phyloP scores from a whole-genome alignment of 768 basidiomycete genomes.

The Mycena vulgaris region DNA sequence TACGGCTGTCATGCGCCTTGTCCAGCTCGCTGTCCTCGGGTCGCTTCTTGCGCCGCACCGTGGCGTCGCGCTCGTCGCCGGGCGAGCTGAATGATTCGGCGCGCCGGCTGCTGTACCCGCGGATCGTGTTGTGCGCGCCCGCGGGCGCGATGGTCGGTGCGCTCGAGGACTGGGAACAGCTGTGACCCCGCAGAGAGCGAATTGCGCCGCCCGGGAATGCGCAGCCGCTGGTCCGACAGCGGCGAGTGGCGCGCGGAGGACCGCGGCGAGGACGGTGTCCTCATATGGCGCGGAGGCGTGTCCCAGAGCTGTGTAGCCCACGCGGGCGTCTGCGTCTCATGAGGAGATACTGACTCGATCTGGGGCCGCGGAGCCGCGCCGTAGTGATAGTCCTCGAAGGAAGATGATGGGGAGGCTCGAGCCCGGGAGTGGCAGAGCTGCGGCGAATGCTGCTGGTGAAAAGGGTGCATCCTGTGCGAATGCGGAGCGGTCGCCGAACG shows the following conservation, averaged over 20 bases:
- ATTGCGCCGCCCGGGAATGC: conserved; percentile 60
- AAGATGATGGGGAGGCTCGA: conserved; percentile 73
- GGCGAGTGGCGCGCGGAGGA: conserved; percentile 66
- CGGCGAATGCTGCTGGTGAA: conserved; percentile 75
- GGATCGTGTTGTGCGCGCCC: conserved; percentile 61
- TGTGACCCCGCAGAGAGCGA: conserved; percentile 65
- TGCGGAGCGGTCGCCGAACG: conserved; percentile 62
- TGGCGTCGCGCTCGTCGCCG: conserved; percentile 81
- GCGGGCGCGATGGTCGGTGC: conserved; percentile 73
- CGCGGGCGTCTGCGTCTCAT: conserved; percentile 72
- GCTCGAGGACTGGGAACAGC: conserved; percentile 79
- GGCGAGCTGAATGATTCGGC: conserved; percentile 74
- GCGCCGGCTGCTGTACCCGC: conserved; percentile 76
- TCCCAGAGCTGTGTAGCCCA: conserved; percentile 83
- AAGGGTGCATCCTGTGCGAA: conserved; percentile 67
- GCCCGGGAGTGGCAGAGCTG: conserved; percentile 72
- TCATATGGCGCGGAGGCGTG: conserved; percentile 50
- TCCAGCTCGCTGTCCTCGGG: conserved; percentile 55
- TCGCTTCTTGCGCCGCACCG: conserved; percentile 75
- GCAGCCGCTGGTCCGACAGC: conserved; percentile 57
- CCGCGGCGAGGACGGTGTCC: conserved; percentile 61
- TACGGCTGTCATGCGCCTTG: conserved; percentile 63
- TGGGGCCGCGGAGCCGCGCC: conserved; percentile 57
- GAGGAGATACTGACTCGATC: conserved; percentile 72
- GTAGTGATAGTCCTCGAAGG: conserved; percentile 59